These are phyloP conservation scores for Keqinozyma sinolaborantium DNA, from an alignment of 1,139 yeast genomes.

Conservation along the genomic window DNA sequence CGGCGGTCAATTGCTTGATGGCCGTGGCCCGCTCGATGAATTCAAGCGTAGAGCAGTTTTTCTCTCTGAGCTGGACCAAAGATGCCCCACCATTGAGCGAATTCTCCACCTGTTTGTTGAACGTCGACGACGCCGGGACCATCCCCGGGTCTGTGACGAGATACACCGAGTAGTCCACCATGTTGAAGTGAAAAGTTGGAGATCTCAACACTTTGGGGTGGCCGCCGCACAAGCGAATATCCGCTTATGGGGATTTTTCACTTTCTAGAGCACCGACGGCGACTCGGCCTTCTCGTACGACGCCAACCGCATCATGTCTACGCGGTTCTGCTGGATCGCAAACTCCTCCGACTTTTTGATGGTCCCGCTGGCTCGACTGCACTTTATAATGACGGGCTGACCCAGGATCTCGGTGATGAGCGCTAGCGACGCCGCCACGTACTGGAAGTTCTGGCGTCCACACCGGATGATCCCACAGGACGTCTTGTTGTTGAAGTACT, in stretches of 20 bases:
- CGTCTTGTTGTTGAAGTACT: slow-evolving; percentile 79
- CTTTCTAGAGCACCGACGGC: neutral
- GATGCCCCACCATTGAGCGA: slow-evolving; percentile 75
- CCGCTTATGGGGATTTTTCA: neutral
- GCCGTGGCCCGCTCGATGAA: slow-evolving; percentile 61
- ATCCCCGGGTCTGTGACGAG: slow-evolving; percentile 80
- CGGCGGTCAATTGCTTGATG: slow-evolving; percentile 60
- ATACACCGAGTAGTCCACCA: slow-evolving; percentile 62
- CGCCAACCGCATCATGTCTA: slow-evolving; percentile 22
- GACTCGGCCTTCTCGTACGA: slow-evolving; percentile 5
- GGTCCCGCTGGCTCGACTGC: slow-evolving; percentile 80
- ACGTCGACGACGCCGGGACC: slow-evolving; percentile 62
- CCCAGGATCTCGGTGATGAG: slow-evolving; percentile 55
- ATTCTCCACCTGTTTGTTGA: slow-evolving; percentile 56
- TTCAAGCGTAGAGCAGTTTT: slow-evolving; percentile 62
- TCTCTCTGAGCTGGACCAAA: slow-evolving; percentile 81
- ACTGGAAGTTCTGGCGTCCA: slow-evolving; percentile 59
- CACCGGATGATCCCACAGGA: slow-evolving; percentile 84
- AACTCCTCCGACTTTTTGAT: slow-evolving; percentile 78
- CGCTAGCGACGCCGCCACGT: slow-evolving; percentile 68
- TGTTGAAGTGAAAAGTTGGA: slow-evolving; percentile 1
- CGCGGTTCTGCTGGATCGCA: slow-evolving; percentile 46
- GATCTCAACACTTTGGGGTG: neutral
- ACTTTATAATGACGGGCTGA: slow-evolving; percentile 53
- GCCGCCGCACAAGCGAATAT: neutral